Evolutionary conservation across 768 basidiomycete species (phyloP).

Genomic region (Lactifluus echinatus): DNA sequence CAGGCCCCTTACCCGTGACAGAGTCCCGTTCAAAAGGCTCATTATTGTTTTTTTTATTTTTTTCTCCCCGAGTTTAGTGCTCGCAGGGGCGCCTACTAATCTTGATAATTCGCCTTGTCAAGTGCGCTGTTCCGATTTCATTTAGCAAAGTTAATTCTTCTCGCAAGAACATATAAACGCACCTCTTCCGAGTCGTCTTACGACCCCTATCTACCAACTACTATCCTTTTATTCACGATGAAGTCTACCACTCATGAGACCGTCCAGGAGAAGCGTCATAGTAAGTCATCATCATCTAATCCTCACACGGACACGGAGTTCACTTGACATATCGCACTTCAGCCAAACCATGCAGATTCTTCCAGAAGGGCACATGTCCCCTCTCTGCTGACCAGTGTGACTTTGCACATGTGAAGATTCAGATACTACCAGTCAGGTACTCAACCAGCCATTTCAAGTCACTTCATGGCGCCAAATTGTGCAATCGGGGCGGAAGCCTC

Average conservation of each 20-base stretch:
- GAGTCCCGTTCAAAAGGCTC: slow-evolving; percentile 5
- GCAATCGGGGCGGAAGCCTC: background rate
- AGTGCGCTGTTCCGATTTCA: slow-evolving; percentile 16
- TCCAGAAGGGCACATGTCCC: slow-evolving; percentile 15
- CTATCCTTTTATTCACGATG: slow-evolving; percentile 4
- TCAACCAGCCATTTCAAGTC: background rate
- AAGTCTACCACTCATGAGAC: background rate
- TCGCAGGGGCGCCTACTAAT: slow-evolving; percentile 7
- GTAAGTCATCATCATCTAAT: slow-evolving; percentile 2
- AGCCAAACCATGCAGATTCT: slow-evolving; percentile 20
- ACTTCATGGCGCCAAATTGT: background rate
- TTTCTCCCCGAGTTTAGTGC: background rate
- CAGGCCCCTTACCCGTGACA: slow-evolving; percentile 1
- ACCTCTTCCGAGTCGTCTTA: background rate
- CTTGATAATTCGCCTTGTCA: slow-evolving; percentile 16
- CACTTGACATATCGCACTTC: background rate
- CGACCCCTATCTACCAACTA: background rate
- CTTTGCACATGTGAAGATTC: slow-evolving; percentile 19
- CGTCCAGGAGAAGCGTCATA: slow-evolving; percentile 11
- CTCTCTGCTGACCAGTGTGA: slow-evolving; percentile 20
- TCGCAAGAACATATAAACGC: slow-evolving; percentile 17
- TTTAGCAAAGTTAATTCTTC: slow-evolving; percentile 10
- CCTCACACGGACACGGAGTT: background rate
- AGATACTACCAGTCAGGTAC: slow-evolving; percentile 7
- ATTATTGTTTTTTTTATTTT: slow-evolving; percentile 10